Evolutionary conservation across 2,329 filamentous ascomycete genomes (phyloP), one percentile per base, ranked within the genome.

Genomic region (Colletotrichum sp.): DNA sequence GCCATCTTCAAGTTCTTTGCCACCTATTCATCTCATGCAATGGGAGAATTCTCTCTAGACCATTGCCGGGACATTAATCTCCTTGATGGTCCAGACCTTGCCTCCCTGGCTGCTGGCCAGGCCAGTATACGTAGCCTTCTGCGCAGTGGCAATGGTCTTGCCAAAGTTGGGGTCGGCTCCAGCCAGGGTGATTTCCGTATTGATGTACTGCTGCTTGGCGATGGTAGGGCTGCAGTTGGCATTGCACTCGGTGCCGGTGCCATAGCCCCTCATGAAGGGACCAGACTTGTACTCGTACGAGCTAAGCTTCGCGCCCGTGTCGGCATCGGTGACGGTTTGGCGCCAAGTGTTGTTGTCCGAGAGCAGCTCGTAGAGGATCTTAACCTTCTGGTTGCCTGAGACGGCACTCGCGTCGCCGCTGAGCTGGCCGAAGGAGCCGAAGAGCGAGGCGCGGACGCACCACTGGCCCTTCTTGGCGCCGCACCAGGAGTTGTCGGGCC

Each of bases 161-260:
- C 56, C 56, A 2, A 70, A 62, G 26, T 62, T 55, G 56, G 67
- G 36, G 34, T 70, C 56, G 28, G 67, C 21, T 1, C 34, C 67
- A n/a, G 67, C 67, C 13, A 70, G 56, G n/a, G 67, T 52, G 28
- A 62, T 70, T 15, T 55, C 36, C 34, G 67, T 55, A 32, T 85
- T 83, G 4, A 84, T 62, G 36, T 70, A 70, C 67, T 70, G 34
- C 79, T 87, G 85, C 6, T 80, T 76, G 6, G 82, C 80, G 34
- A 85, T 76, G 15, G 85, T 86, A 18, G 82, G 82, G 1, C 80
- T 83, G 79, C 85, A 87, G 56, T 73, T 77, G 16, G 78, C 70
- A 72, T 86, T 77, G 56, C 85, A 87, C 76, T 87, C 83, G 4
- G 84, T 87, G 16, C 84, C 84, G 1, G 84, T 87, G 48, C 84